These are phyloP conservation scores for Cucumis melo DNA, from an alignment of 306 rosid genomes.

Conservation along the genomic window DNA sequence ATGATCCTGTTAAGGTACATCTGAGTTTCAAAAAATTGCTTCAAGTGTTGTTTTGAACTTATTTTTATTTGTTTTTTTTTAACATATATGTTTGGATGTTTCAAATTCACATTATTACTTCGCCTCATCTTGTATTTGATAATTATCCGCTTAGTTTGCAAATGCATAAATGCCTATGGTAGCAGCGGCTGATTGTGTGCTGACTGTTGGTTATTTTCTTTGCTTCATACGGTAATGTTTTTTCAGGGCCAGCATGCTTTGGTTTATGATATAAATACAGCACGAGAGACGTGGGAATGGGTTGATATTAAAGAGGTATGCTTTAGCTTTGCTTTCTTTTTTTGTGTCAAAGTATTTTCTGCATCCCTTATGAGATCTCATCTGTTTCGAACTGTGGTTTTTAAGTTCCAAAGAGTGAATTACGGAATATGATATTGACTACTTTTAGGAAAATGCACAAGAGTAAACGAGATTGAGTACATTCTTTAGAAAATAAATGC, in stretches of 20 bases:
- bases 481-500: not conserved
- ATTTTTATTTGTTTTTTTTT: not conserved
- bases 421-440: not conserved
- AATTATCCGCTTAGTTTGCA: not conserved
- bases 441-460: not conserved
- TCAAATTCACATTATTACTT: not conserved
- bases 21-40: not conserved
- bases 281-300: constrained; percentile 53
- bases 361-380: not conserved
- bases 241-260: constrained; percentile 40
- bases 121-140: not conserved
- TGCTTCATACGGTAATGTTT: not conserved
- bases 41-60: not conserved
- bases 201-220: not conserved
- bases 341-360: not conserved
- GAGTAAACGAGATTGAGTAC: not conserved
- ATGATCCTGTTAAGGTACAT: constrained; percentile 21
- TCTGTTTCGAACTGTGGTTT: not conserved
- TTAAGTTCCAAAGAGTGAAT: not conserved
- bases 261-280: constrained; percentile 41
- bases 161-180: not conserved
- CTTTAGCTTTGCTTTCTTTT: not conserved
- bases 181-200: not conserved
- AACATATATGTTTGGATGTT: not conserved
- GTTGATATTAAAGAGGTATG: constrained; percentile 44